Conservation (phyloP, 306 rosid genomes). For the Corylus americana region DNA sequence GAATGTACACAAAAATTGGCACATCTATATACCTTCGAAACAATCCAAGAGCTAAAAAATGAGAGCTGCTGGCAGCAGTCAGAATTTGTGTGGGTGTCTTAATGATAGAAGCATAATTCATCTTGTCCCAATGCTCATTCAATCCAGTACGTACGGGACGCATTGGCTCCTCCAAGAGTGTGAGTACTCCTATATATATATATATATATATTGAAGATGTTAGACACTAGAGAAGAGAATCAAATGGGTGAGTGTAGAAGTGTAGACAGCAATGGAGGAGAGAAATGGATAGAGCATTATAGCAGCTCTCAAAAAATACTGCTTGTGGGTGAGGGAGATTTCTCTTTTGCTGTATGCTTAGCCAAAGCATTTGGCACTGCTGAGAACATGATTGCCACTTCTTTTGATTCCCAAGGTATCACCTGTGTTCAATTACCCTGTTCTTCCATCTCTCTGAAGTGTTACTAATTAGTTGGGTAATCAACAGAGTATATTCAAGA, state of each 20-base stretch:
- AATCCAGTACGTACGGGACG: not conserved
- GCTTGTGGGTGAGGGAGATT: conserved; percentile 39
- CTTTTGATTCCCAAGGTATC: conserved; percentile 26
- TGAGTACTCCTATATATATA: no score
- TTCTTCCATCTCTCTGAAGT: no score
- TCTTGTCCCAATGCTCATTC: not conserved
- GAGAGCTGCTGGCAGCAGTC: no score
- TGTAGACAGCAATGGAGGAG: not conserved
- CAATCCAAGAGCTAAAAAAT: no score
- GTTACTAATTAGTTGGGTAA: no score
- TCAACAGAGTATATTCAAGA: no score
- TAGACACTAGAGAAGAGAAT: not conserved
- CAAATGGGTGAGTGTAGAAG: not conserved
- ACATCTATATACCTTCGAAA: no score
- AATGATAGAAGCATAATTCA: not conserved
- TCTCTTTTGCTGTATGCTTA: conserved; percentile 38
- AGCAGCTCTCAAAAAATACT: conserved; percentile 23
- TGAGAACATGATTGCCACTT: conserved; percentile 30
- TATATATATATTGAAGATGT: not conserved
- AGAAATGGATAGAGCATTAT: conserved; percentile 26
- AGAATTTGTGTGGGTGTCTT: no score
- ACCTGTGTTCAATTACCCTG: no score
- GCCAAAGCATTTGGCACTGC: conserved; percentile 31
- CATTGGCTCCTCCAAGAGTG: no score
- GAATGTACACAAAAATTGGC: no score